Base-by-base conservation (phyloP, 78 protist genomes). In the Speleostelium caveatum region DNA sequence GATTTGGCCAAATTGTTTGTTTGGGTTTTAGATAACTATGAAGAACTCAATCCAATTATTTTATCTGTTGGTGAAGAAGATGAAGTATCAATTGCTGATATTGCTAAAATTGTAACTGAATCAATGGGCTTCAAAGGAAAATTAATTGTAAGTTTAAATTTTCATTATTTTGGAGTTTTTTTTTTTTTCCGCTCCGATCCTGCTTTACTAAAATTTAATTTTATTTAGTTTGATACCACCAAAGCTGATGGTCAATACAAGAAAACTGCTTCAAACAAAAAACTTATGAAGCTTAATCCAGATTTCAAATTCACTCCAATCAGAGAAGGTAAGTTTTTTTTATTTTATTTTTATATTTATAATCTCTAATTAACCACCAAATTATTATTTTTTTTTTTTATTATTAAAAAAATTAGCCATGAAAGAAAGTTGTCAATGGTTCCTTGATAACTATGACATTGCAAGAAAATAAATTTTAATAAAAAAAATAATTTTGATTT, bases 241-340 rank as follows among this genome's bases (percentile, higher is more conserved):
- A 96, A 96, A 86, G 88, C 98, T 22, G 98, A 97, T 73, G 99
- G 99, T n/a, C 98, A 97, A 83, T 96, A 66, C 93, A 96, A 96
- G 76, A 97, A 97, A 77, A 97, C 99, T 2, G 99, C 99, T 0
- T 36, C 63, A 86, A 97, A 97, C 87, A 80, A 77, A 55, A 97
- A 96, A 93, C 86, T 97, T 41, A 45, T 38, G 60, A 10, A 22
- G 32, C 91, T 93, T 24, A 42, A 73, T 38, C 97, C 97, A 14
- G 92, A 74, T 38, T 94, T 95, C 65, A 21, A 89, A 62, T 97
- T 97, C 73, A 97, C 96, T 0, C 98, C 98, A 28, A 59, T 96
- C 21, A n/a, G 72, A 12, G 93, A 94, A 10, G 98, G 88, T 39
- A 53, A 49, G 26, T 49, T 49, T 8, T 49, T 12, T 49, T 49